Conservation (phyloP, 2,329 filamentous ascomycete species). For the Dothistroma septosporum region DNA sequence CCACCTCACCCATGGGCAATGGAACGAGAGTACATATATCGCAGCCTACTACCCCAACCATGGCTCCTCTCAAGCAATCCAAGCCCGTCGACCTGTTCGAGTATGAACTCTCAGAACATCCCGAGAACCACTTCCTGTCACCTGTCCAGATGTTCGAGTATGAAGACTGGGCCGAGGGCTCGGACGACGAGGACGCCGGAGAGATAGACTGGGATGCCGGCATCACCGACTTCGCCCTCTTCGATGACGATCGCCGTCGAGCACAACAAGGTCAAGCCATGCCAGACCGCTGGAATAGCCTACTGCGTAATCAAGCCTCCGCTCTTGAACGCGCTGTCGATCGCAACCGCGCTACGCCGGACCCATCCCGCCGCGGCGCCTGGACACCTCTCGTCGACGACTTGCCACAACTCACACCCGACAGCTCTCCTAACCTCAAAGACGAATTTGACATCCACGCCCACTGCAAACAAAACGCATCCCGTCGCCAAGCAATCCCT, state of each 20-base stretch:
- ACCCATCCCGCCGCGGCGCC: constrained; percentile 7
- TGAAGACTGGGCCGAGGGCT: constrained; percentile 30
- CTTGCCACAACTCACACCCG: constrained; percentile 32
- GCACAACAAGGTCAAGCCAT: constrained; percentile 26
- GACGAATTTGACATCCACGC: constrained; percentile 30
- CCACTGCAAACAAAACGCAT: constrained; percentile 10
- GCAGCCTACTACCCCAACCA: constrained; percentile 10
- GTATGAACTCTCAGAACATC: constrained; percentile 31
- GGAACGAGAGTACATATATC: constrained; percentile 14
- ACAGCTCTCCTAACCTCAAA: constrained; percentile 30
- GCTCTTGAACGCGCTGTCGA: constrained; percentile 27
- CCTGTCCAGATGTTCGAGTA: constrained; percentile 29
- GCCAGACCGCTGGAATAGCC: constrained; percentile 25
- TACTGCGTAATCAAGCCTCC: constrained; percentile 25
- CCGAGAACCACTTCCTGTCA: constrained; percentile 32
- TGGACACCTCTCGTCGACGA: constrained; percentile 23
- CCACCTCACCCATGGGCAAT: constrained; percentile 11
- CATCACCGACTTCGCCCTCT: constrained; percentile 35
- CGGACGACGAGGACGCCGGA: constrained; percentile 26
- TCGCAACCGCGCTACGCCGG: constrained; percentile 20
- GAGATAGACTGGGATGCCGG: constrained; percentile 33
- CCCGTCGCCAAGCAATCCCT: constrained; percentile 16
- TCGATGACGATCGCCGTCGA: constrained; percentile 27
- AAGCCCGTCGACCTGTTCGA: constrained; percentile 23
- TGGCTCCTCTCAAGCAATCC: constrained; percentile 7